phyloP scores from a whole-genome alignment of 257 asterid genomes.

The Petunia axillaris region DNA sequence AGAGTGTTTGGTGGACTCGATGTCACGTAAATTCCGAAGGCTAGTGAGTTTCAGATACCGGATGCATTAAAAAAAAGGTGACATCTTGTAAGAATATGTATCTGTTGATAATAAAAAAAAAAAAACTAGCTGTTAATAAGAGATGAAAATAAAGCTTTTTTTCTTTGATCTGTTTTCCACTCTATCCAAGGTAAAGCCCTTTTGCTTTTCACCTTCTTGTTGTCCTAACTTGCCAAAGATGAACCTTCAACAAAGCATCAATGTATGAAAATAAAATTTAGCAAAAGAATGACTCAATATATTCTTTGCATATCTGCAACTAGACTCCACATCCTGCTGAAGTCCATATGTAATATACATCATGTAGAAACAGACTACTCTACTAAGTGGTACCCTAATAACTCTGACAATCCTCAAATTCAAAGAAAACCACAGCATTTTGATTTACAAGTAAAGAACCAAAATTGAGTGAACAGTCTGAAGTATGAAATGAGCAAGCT shows the following conservation, averaged over 20 bases:
- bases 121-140: conserved; percentile 1
- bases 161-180: background rate
- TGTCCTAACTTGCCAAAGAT: background rate
- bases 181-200: background rate
- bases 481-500: background rate
- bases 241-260: background rate
- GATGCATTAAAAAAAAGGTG: background rate
- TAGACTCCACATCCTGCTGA: background rate
- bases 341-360: conserved; percentile 14
- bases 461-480: background rate
- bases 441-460: conserved; percentile 5
- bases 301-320: background rate
- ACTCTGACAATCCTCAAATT: background rate
- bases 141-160: conserved; percentile 15
- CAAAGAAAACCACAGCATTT: conserved; percentile 9
- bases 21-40: background rate
- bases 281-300: conserved; percentile 11
- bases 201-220: background rate
- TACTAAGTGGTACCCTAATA: background rate
- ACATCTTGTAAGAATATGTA: background rate
- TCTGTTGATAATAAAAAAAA: no score
- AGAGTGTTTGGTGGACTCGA: background rate
- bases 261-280: no score
- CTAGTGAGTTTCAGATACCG: background rate
- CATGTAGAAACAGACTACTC: background rate